Evolutionary conservation across 2,329 filamentous ascomycete species (phyloP).

Genomic region (Ophiostoma sp.): DNA sequence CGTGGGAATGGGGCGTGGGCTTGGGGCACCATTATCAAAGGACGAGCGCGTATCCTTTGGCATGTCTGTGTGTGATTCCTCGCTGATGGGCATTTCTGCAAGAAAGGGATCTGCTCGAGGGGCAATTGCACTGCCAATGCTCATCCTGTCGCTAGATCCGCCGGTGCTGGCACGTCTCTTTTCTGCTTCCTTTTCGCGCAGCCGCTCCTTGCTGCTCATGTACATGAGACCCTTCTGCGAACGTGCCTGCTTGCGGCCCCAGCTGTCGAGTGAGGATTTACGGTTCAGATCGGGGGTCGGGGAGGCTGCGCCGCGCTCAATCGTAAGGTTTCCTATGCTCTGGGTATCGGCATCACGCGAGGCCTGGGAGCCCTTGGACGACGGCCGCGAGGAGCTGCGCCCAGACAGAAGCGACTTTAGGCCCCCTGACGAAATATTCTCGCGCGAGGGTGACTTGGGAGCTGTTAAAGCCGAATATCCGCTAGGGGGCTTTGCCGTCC

Average conservation of each 20-base stretch:
- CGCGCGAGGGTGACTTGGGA: conserved; percentile 49
- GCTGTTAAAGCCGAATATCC: conserved; percentile 68
- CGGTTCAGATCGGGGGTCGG: conserved; percentile 46
- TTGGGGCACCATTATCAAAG: conserved; percentile 29
- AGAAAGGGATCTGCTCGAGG: conserved; percentile 45
- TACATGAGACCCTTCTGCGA: conserved; percentile 60
- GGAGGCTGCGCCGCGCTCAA: conserved; percentile 50
- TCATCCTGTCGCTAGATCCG: conserved; percentile 36
- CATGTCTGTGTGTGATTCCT: conserved; percentile 43
- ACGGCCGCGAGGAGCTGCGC: conserved; percentile 49
- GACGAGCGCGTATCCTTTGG: conserved; percentile 31
- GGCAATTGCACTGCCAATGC: conserved; percentile 31
- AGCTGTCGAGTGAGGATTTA: conserved; percentile 55
- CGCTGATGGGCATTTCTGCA: conserved; percentile 50
- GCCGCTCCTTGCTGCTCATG: conserved; percentile 65
- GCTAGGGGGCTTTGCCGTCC: conserved; percentile 75
- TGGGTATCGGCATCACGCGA: conserved; percentile 54
- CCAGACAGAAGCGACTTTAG: conserved; percentile 56
- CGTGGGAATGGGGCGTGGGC: conserved; percentile 54
- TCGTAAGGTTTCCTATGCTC: conserved; percentile 59
- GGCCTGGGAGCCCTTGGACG: conserved; percentile 51
- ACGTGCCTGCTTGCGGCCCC: conserved; percentile 52
- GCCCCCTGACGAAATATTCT: conserved; percentile 38
- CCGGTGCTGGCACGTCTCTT: conserved; percentile 50
- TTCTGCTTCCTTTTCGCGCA: conserved; percentile 58